These are phyloP conservation scores for Jackrogersella minutella DNA, from an alignment of 495 filamentous ascomycete species.

Conservation along the genomic window DNA sequence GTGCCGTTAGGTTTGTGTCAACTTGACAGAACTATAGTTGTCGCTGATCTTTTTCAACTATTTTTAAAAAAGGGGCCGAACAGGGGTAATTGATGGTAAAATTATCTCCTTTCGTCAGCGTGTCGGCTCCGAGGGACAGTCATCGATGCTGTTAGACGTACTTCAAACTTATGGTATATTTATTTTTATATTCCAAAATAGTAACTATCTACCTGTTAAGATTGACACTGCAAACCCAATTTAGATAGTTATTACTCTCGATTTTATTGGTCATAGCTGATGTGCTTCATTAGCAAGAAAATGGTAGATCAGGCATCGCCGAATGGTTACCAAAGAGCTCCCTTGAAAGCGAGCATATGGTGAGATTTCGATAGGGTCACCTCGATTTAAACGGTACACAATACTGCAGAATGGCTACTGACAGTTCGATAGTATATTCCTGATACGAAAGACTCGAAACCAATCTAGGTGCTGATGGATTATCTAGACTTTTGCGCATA, in stretches of 20 bases:
- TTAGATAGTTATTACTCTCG: neutral
- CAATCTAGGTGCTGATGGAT: neutral
- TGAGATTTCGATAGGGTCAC: no score
- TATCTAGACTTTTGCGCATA: neutral
- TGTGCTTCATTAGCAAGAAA: neutral
- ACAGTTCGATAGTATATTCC: constrained; percentile 12
- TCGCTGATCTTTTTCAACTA: constrained; percentile 15
- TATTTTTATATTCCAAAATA: constrained; percentile 8
- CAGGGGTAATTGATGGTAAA: neutral
- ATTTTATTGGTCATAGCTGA: neutral
- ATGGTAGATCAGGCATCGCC: neutral
- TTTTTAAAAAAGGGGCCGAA: constrained; percentile 23
- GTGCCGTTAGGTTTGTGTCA: constrained; percentile 4
- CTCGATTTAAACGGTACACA: neutral
- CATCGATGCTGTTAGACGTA: neutral
- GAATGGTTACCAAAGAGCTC: no score
- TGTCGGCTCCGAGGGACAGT: neutral
- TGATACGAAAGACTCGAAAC: neutral
- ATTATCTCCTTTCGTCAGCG: neutral
- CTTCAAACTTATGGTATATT: neutral
- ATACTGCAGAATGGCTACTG: constrained; percentile 8
- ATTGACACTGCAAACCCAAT: neutral
- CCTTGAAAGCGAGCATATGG: no score
- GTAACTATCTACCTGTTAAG: neutral
- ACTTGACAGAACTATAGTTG: constrained; percentile 6